Evolutionary conservation across 2,329 filamentous ascomycete genomes (phyloP), one percentile per base, ranked within the genome.

Genomic region (Uncinocarpus reesii): DNA sequence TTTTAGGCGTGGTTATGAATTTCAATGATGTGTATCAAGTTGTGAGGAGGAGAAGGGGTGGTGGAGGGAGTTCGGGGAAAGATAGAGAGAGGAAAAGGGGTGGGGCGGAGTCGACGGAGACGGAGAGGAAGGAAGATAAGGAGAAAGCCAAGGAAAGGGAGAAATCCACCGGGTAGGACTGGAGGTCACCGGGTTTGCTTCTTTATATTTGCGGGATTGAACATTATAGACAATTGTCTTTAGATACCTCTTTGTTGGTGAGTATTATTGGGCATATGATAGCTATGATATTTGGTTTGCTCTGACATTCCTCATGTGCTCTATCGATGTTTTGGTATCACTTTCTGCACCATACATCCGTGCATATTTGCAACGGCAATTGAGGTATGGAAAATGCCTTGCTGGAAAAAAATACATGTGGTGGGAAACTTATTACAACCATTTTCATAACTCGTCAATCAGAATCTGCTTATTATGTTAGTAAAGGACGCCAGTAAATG

Each of bases 1-100:
- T 96, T 72, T 70, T 98, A 56, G 92, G 87, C 32, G 88, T 96
- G 40, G 86, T 92, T 34, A 96, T 98, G 87, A 98, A 96, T 68
- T 98, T 96, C 68, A 98, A 98, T 67, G 90, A 96, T 63, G 85
- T 94, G 21, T 96, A 96, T 66, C 79, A 86, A 66, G 85, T 86
- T 11, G 78, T 81, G 58, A 77, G 81, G 63, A 80, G 81, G 67
- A 69, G 75, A 50, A 60, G 67, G 10, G 50, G 50, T 15, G 41
- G 67, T 28, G 50, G 50, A 15, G 38, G 37, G 20, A 21, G 16
- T 21, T 44, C 47, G 7, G 41, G 68, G 75, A 62, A 59, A 15
- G 65, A 64, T 32, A 66, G 57, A 45, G 60, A 65, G 38, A 61
- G 54, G 42, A 53, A 56, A 47, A 52, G 51, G 16, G 50, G 51